Conservation (phyloP, 2,329 filamentous ascomycete genomes). For the Aspergillus melleus region DNA sequence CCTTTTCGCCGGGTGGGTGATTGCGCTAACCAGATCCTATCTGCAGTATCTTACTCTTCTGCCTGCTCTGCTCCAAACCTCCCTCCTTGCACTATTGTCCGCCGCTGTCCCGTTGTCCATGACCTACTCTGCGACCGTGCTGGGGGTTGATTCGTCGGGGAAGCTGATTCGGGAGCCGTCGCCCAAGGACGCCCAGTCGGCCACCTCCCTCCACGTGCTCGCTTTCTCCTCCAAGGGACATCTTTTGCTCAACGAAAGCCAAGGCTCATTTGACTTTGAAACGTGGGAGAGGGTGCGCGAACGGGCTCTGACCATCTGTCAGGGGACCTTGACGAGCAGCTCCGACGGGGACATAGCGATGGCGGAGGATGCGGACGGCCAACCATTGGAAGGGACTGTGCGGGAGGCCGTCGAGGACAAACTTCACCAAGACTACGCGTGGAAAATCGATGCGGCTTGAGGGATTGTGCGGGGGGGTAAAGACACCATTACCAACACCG, state of each 20-base stretch:
- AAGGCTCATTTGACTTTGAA: constrained; percentile 72
- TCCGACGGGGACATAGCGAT: constrained; percentile 45
- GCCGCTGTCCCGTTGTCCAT: constrained; percentile 78
- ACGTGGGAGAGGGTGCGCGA: constrained; percentile 74
- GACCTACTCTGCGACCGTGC: constrained; percentile 65
- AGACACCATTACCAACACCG: not conserved
- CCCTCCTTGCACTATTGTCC: constrained; percentile 75
- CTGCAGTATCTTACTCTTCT: constrained; percentile 75
- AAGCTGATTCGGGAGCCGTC: constrained; percentile 61
- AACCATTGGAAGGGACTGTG: constrained; percentile 59
- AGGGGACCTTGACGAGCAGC: constrained; percentile 40
- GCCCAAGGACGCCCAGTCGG: constrained; percentile 60
- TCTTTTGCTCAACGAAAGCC: constrained; percentile 76
- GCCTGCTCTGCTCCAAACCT: constrained; percentile 77
- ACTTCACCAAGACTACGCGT: constrained; percentile 43
- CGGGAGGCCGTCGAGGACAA: constrained; percentile 62
- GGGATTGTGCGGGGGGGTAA: not conserved
- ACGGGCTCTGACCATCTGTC: constrained; percentile 66
- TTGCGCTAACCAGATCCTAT: constrained; percentile 10
- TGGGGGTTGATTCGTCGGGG: constrained; percentile 55
- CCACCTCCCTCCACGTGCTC: constrained; percentile 76
- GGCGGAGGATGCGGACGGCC: constrained; percentile 42
- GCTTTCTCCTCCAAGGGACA: constrained; percentile 74
- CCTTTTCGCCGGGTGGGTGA: not conserved
- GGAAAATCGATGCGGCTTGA: constrained; percentile 41